These are phyloP conservation scores for Aspergillus haitiensis DNA, from an alignment of 495 filamentous ascomycete species.

Conservation along the genomic window DNA sequence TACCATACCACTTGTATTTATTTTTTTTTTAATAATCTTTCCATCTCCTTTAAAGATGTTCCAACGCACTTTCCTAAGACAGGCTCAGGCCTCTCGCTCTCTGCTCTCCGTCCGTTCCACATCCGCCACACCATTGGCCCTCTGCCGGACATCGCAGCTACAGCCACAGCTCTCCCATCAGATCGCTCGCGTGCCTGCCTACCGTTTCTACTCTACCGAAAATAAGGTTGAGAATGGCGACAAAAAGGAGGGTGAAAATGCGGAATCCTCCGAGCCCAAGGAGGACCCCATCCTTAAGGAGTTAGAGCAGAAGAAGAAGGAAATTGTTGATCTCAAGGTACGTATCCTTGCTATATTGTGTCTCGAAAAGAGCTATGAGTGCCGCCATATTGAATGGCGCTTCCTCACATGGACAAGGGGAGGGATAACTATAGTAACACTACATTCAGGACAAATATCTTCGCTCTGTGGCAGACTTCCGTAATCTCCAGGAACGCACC, in stretches of 20 bases:
- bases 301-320: constrained; percentile 80
- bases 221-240: constrained; percentile 38
- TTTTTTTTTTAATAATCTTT: constrained; percentile 12
- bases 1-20: constrained; percentile 8
- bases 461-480: constrained; percentile 91
- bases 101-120: constrained; percentile 36
- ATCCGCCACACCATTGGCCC: constrained; percentile 33
- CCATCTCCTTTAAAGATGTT: constrained; percentile 37
- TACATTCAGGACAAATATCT: constrained; percentile 78
- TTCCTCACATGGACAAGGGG: no score
- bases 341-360: background rate
- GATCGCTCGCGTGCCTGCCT: constrained; percentile 30
- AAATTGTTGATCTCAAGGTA: constrained; percentile 86
- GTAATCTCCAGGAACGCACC: constrained; percentile 93
- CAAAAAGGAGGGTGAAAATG: constrained; percentile 35
- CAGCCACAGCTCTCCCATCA: constrained; percentile 39
- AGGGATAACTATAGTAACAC: no score
- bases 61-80: constrained; percentile 47
- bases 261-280: constrained; percentile 43
- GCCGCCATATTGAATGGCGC: no score
- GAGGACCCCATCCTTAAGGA: constrained; percentile 58
- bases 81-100: constrained; percentile 45
- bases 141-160: constrained; percentile 42
- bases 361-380: no score
- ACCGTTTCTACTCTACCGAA: constrained; percentile 47